These are phyloP conservation scores for Acanthamoeba healyi DNA, from an alignment of 208 protist species.

Conservation along the genomic window DNA sequence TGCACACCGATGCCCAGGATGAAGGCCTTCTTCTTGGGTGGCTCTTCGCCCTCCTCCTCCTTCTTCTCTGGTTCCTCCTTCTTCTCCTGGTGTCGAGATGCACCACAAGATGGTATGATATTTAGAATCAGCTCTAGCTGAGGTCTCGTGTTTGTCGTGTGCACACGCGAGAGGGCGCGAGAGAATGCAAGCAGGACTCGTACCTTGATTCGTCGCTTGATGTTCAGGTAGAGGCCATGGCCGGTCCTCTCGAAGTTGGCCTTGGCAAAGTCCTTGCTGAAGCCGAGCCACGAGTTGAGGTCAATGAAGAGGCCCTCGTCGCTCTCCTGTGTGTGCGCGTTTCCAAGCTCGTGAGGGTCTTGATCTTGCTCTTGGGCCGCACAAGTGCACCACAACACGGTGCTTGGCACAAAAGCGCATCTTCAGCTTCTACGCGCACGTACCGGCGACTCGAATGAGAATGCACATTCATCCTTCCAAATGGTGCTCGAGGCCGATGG, in stretches of 20 bases:
- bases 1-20: constrained; percentile 61
- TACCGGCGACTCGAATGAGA: constrained; percentile 61
- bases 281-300: constrained; percentile 55
- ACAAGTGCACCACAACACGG: not conserved
- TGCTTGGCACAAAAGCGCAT: not conserved
- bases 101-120: too few species aligned
- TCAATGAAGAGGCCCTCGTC: constrained; percentile 70
- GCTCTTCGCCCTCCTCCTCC: constrained; percentile 33
- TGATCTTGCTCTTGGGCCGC: not conserved
- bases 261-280: constrained; percentile 20
- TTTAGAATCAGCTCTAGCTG: too few species aligned
- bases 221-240: constrained; percentile 68
- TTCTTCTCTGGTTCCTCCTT: not conserved
- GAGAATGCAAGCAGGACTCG: not conserved
- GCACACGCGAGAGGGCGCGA: too few species aligned
- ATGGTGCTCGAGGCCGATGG: constrained; percentile 5
- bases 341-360: too few species aligned
- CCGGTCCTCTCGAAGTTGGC: constrained; percentile 46
- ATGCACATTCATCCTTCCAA: constrained; percentile 67
- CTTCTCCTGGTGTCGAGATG: not conserved
- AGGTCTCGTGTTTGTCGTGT: too few species aligned
- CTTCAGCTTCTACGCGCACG: not conserved
- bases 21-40: constrained; percentile 42
- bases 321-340: constrained; percentile 16
- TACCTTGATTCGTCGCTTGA: constrained; percentile 45